These are phyloP conservation scores for Pleurotus pulmonarius DNA, from an alignment of 768 basidiomycete species.

Conservation along the genomic window DNA sequence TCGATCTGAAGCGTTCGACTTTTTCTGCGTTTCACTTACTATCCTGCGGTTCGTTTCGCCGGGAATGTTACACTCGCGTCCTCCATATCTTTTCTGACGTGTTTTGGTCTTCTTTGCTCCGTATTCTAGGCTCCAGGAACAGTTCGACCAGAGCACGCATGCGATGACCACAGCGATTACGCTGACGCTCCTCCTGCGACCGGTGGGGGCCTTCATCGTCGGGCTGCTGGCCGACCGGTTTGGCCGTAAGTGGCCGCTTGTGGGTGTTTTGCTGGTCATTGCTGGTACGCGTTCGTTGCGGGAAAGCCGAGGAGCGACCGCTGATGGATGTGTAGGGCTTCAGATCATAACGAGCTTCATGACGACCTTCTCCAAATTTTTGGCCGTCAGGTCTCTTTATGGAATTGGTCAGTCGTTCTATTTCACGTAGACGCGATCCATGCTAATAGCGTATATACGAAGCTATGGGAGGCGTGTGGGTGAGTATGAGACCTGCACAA, in stretches of 20 bases:
- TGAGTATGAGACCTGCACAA: background rate
- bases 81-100: too few species aligned
- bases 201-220: constrained; percentile 35
- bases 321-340: constrained; percentile 38
- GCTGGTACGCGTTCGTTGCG: constrained; percentile 3
- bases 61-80: background rate
- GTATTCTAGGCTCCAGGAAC: constrained; percentile 8
- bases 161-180: constrained; percentile 55
- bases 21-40: constrained; percentile 55
- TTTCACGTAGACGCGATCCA: background rate
- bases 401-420: constrained; percentile 29
- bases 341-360: constrained; percentile 61
- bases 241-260: constrained; percentile 14
- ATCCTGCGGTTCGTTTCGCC: constrained; percentile 9
- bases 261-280: constrained; percentile 10
- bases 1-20: constrained; percentile 47
- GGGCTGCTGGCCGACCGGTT: constrained; percentile 26
- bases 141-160: constrained; percentile 8
- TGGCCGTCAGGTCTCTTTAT: constrained; percentile 59
- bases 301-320: background rate
- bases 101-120: background rate
- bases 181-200: constrained; percentile 68
- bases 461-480: constrained; percentile 17
- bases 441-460: background rate
- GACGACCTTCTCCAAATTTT: constrained; percentile 51